Evolutionary conservation across 257 asterid species (phyloP).

Genomic region (Solanum megistacrolobum): DNA sequence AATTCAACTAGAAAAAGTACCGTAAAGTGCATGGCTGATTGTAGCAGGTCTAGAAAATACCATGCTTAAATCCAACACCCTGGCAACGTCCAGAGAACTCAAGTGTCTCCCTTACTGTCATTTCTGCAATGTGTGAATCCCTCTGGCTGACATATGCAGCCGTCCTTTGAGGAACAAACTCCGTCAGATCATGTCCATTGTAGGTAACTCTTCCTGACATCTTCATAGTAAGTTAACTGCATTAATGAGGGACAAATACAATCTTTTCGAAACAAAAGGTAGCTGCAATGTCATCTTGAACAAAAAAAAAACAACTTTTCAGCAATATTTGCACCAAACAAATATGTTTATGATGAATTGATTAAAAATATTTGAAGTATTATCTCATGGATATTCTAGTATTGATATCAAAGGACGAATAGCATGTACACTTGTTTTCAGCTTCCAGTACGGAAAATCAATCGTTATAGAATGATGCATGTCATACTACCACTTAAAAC

Average conservation of each 20-base stretch:
- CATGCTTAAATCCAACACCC: slow-evolving; percentile 55
- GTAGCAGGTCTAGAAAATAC: slow-evolving; percentile 18
- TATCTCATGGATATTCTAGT: background rate
- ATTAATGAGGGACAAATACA: slow-evolving; percentile 11
- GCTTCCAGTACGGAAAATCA: background rate
- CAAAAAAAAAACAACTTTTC: background rate
- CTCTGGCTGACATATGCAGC: slow-evolving; percentile 63
- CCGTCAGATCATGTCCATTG: slow-evolving; percentile 52
- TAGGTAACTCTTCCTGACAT: slow-evolving; percentile 59
- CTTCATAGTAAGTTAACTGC: slow-evolving; percentile 37
- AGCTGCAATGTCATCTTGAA: background rate
- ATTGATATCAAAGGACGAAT: background rate
- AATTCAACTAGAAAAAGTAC: background rate
- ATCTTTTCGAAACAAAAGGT: background rate
- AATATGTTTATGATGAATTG: background rate
- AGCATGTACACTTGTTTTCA: background rate
- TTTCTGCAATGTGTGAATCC: slow-evolving; percentile 66
- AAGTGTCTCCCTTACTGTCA: slow-evolving; percentile 77
- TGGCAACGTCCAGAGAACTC: slow-evolving; percentile 62
- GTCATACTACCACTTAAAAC: background rate
- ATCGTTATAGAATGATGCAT: background rate
- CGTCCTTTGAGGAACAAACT: slow-evolving; percentile 67
- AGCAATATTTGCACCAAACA: background rate
- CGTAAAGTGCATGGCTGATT: background rate
- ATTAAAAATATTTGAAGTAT: background rate